Evolutionary conservation across 129 eudicot genomes (phyloP).

Genomic region (Flaveria robusta): DNA sequence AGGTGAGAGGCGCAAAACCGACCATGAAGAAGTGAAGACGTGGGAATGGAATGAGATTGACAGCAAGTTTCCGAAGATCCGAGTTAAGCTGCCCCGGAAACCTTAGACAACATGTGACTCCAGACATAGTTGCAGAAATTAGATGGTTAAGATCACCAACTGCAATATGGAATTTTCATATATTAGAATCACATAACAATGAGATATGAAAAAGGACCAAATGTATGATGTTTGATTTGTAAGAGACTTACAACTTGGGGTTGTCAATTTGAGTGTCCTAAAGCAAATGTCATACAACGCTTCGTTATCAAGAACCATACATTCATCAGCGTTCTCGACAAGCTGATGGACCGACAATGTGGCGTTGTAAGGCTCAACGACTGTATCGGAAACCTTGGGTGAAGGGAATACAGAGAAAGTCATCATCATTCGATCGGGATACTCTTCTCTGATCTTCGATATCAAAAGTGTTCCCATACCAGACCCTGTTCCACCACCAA

Average conservation of each 20-base stretch:
- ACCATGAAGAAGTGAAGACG: conserved; percentile 58
- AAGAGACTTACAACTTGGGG: conserved; percentile 69
- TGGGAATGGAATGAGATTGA: conserved; percentile 79
- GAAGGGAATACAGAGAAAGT: conserved; percentile 63
- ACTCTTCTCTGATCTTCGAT: conserved; percentile 58
- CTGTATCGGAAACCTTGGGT: conserved; percentile 62
- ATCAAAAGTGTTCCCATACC: conserved; percentile 64
- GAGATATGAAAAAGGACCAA: background rate
- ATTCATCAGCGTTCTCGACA: conserved; percentile 86
- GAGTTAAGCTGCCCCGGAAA: conserved; percentile 83
- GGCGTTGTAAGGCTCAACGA: conserved; percentile 86
- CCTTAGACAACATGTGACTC: conserved; percentile 81
- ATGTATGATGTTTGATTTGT: background rate
- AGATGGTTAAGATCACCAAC: conserved; percentile 81
- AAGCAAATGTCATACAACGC: conserved; percentile 13
- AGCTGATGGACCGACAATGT: conserved; percentile 52
- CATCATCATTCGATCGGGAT: conserved; percentile 61
- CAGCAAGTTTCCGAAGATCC: conserved; percentile 70
- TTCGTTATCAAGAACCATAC: conserved; percentile 36
- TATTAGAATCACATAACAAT: background rate
- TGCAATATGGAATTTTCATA: conserved; percentile 19
- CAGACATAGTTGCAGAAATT: conserved; percentile 79
- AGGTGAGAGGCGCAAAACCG: conserved; percentile 41
- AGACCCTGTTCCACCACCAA: conserved; percentile 68
- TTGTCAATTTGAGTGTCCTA: conserved; percentile 69